Evolutionary conservation across 2,329 filamentous ascomycete genomes (phyloP), one percentile per base, ranked within the genome.

Genomic region (Volutella citrinella): DNA sequence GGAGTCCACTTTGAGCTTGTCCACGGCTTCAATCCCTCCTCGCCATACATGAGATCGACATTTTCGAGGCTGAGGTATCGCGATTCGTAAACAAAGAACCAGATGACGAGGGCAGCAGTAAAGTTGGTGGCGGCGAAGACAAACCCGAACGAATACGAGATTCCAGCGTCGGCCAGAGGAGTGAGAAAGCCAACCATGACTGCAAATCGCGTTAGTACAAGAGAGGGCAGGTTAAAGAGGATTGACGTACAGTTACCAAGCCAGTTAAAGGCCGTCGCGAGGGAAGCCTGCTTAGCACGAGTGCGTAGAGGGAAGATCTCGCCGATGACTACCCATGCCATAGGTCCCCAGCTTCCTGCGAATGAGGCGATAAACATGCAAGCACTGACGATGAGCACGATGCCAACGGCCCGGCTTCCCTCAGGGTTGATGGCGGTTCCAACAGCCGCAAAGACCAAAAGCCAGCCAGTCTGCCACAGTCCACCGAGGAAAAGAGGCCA

Each of bases 311-410:
- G 73, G 54, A 82, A 86, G 29, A 77, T 76, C 57, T 86, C 82
- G 31, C 77, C 78, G 26, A 81, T 76, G 36, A 83, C 73, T 19
- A 78, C 76, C 82, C 82, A 87, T 6, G 79, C 69, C 31, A 85
- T 76, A 0, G 82, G 82, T 10, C 82, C 82, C 80, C 80, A 87
- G 4, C 80, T 84, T 27, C 68, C 44, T 3, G 83, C 83, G 47
- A 86, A 89, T 2, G 76, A 81, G 30, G 78, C 74, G 36, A 88
- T 87, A 61, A 87, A 88, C 66, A 87, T 76, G 59, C 79, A 85
- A 4, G 82, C 79, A 34, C 82, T 77, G 9, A 84, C 77, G 46
- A 88, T 85, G 74, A 87, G 81, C 40, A 81, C 72, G 6, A 78
- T 76, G 10, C 82, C 82, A 10, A 77, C 69, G 1, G 63, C 57